These are phyloP conservation scores for Lactarius trivialis DNA, from an alignment of 768 basidiomycete genomes.

Conservation along the genomic window DNA sequence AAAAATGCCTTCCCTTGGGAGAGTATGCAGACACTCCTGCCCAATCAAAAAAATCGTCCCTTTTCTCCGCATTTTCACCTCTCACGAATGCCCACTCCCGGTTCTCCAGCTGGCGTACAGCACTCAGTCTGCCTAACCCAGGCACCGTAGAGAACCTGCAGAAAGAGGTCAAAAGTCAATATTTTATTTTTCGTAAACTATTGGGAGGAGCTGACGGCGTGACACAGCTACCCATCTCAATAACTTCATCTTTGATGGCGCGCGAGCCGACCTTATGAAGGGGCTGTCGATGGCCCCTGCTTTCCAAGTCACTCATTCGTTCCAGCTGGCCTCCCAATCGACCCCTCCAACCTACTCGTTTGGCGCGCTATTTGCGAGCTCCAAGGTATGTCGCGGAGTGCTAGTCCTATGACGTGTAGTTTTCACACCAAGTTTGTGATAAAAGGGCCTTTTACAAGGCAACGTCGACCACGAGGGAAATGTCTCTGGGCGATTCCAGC, in stretches of 20 bases:
- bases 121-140: conserved; percentile 82
- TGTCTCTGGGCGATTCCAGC: conserved; percentile 82
- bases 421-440: conserved; percentile 1
- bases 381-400: conserved; percentile 46
- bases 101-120: conserved; percentile 75
- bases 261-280: conserved; percentile 92
- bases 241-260: conserved; percentile 97
- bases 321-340: conserved; percentile 84
- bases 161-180: conserved; percentile 85
- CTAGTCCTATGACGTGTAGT: not conserved
- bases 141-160: conserved; percentile 89
- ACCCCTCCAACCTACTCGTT: conserved; percentile 87
- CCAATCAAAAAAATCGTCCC: conserved; percentile 10
- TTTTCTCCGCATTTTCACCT: conserved; percentile 35
- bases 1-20: conserved; percentile 6
- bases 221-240: conserved; percentile 76
- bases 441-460: conserved; percentile 88
- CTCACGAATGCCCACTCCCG: conserved; percentile 61
- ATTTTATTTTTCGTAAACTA: conserved; percentile 5
- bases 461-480: conserved; percentile 91
- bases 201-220: not conserved
- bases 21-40: not conserved
- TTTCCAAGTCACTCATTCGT: conserved; percentile 97
- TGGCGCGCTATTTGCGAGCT: conserved; percentile 85
- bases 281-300: conserved; percentile 87